Conservation (phyloP, 345 rosid genomes). For the Acer negundo region DNA sequence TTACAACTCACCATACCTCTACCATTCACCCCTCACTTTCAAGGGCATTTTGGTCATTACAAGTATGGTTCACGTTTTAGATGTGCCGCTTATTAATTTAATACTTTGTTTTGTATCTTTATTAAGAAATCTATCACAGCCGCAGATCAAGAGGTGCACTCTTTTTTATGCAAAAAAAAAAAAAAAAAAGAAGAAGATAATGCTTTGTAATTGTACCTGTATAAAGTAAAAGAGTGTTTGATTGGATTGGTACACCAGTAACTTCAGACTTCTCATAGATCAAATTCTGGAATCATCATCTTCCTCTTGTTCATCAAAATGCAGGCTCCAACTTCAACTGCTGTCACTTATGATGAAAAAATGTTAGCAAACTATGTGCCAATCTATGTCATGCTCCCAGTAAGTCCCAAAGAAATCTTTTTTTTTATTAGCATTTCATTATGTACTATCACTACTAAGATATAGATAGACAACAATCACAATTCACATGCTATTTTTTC, state of each 20-base stretch:
- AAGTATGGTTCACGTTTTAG: neutral
- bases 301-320: slow-evolving; percentile 9
- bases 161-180: neutral
- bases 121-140: neutral
- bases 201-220: neutral
- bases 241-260: too few relatives aligned
- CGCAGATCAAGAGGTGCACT: neutral
- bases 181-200: neutral
- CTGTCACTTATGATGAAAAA: slow-evolving; percentile 36
- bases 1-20: neutral
- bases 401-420: slow-evolving; percentile 34
- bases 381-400: slow-evolving; percentile 83
- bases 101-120: neutral
- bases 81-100: neutral
- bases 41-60: neutral
- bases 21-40: neutral
- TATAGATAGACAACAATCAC: neutral
- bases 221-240: neutral
- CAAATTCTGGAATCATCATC: neutral
- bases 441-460: neutral
- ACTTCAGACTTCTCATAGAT: neutral
- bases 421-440: neutral
- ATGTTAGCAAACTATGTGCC: slow-evolving; percentile 75
- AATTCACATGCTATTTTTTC: neutral
- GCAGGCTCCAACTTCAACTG: slow-evolving; percentile 37